These are phyloP conservation scores for Niebla homalea DNA, from an alignment of 495 filamentous ascomycete genomes.

Conservation along the genomic window DNA sequence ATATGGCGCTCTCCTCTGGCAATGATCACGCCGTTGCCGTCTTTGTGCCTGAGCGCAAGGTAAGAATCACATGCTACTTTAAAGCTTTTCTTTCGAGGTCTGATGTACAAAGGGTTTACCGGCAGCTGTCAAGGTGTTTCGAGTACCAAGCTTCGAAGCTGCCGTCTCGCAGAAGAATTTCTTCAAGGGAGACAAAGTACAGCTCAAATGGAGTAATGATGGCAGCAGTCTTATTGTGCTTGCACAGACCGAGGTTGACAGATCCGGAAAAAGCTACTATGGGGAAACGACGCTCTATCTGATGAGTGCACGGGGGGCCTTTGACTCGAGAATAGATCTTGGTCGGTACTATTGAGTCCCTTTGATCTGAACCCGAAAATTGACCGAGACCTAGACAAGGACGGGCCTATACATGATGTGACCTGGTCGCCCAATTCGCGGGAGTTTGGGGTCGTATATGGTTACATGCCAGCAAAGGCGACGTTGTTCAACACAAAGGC, in stretches of 20 bases:
- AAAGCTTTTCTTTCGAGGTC: background rate
- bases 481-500: slow-evolving; percentile 88
- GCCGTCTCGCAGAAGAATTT: slow-evolving; percentile 95
- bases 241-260: slow-evolving; percentile 95
- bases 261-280: slow-evolving; percentile 96
- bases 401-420: slow-evolving; percentile 96
- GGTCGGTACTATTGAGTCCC: slow-evolving; percentile 29
- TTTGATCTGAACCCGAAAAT: background rate
- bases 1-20: slow-evolving; percentile 82
- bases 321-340: slow-evolving; percentile 81
- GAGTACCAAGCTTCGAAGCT: slow-evolving; percentile 67
- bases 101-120: slow-evolving; percentile 56
- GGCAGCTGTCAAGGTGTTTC: slow-evolving; percentile 84
- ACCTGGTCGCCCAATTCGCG: slow-evolving; percentile 94
- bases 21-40: slow-evolving; percentile 81
- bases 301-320: slow-evolving; percentile 77
- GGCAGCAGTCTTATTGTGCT: slow-evolving; percentile 88
- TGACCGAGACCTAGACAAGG: slow-evolving; percentile 55
- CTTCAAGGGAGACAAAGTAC: slow-evolving; percentile 97
- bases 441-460: slow-evolving; percentile 94
- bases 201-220: slow-evolving; percentile 89
- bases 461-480: slow-evolving; percentile 95
- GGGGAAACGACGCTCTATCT: slow-evolving; percentile 96
- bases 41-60: slow-evolving; percentile 91
- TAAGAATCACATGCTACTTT: slow-evolving; percentile 20